Conservation (phyloP, 2,329 filamentous ascomycete species). For the Pseudocercospora fuligena region DNA sequence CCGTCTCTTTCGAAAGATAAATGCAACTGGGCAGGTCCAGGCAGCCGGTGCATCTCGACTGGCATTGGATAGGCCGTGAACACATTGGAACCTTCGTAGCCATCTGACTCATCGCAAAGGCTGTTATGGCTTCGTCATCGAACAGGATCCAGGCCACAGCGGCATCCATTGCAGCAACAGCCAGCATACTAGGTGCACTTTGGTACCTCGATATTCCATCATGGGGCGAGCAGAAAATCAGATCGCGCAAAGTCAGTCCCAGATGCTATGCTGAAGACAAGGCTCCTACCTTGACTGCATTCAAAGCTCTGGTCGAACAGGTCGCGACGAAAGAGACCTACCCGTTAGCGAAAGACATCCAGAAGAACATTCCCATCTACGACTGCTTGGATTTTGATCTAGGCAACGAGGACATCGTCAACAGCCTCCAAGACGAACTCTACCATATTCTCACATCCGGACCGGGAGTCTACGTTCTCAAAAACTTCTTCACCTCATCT, state of each 20-base stretch:
- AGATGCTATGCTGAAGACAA: constrained; percentile 29
- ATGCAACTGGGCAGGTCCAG: neutral
- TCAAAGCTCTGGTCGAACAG: constrained; percentile 33
- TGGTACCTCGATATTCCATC: constrained; percentile 33
- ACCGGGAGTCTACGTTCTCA: constrained; percentile 64
- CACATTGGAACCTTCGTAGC: too few species aligned
- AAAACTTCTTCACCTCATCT: constrained; percentile 55
- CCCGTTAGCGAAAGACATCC: constrained; percentile 52
- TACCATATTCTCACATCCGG: constrained; percentile 61
- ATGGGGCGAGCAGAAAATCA: constrained; percentile 27
- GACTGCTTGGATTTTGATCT: constrained; percentile 48
- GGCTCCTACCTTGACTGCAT: constrained; percentile 30
- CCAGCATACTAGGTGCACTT: constrained; percentile 15
- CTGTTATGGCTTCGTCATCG: constrained; percentile 7
- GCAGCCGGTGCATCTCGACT: neutral
- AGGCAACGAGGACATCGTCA: constrained; percentile 37
- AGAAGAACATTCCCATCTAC: constrained; percentile 63
- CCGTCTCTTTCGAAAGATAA: neutral
- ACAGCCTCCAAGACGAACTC: constrained; percentile 63
- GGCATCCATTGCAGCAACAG: constrained; percentile 17
- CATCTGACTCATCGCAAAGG: too few species aligned
- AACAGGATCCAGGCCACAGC: constrained; percentile 12
- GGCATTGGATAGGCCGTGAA: too few species aligned
- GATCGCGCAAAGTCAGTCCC: constrained; percentile 26
- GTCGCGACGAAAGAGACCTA: constrained; percentile 44